Evolutionary conservation across 805 yeast genomes (phyloP), one percentile per base, ranked within the genome.

Genomic region (Barnettozyma salicaria): DNA sequence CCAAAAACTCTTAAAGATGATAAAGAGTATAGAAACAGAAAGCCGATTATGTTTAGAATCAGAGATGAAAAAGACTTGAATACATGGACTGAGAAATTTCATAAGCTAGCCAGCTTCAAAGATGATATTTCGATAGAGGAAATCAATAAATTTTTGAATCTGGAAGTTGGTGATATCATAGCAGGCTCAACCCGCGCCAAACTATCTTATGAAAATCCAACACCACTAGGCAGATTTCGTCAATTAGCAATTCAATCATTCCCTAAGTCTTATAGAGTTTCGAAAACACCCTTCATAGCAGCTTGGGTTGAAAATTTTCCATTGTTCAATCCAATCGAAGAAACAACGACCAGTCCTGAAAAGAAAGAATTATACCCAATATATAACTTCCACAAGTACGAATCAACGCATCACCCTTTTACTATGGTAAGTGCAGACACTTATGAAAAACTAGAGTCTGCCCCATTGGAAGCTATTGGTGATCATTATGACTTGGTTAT

Each of bases 371-470:
- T 59, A 2, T 86, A 74, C 49, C 96, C 97, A 2, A 45, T 33
- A 2, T 90, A 87, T 54, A 72, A 76, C 50, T 55, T 44, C 26
- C 37, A 49, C 1, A 49, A 55, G 8, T 68, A 67, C 33, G 76
- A 71, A 27, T 74, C 97, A 0, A 89, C 97, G 0, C 99, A 92
- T 55, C 99, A 92, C 56, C 99, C 99, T 5, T 92, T 92, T 63
- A 92, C 99, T 0, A 92, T 92, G 97, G 83, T 80, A 1, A 70
- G 78, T 25, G 53, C 76, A 0, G 77, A 73, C 11, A 96, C 87
- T 53, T 80, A 80, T 48, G 72, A 72, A 2, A 56, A 63, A 6
- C 62, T 88, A 6, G 68, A 53, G 6, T 47, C 64, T 0, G 65
- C 68, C 14, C 94, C 94, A 5, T 59, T 85, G 19, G 56, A 63